Percentiles rank a stretch among this genome's conserved stretches.
phyloP scores from a whole-genome alignment of 129 eudicot species.

The Centrapalus pauciflorus region DNA sequence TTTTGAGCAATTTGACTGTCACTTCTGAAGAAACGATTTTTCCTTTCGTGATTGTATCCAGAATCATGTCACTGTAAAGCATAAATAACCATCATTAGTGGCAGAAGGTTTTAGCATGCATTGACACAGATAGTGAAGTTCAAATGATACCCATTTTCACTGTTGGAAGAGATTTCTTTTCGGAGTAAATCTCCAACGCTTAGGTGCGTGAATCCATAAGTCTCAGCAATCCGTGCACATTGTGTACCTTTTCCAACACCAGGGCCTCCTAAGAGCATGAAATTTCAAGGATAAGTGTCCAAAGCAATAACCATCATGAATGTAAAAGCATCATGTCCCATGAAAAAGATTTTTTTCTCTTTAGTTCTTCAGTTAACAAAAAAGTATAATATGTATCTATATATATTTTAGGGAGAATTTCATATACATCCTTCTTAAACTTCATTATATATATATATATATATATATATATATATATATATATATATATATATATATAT shows the following conservation, averaged over 20 bases:
- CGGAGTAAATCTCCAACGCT: conserved; percentile 91
- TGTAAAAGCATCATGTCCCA: conserved; percentile 9
- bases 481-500: too few species aligned
- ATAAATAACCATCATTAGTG: conserved; percentile 12
- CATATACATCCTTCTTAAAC: too few species aligned
- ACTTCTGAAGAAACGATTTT: conserved; percentile 87
- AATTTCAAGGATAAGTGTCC: conserved; percentile 13
- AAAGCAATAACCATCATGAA: background rate
- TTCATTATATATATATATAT: too few species aligned
- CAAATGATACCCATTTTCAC: conserved; percentile 62
- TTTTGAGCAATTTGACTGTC: conserved; percentile 70
- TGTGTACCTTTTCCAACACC: conserved; percentile 99
- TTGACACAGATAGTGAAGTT: background rate
- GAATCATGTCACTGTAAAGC: conserved; percentile 73
- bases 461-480: too few species aligned
- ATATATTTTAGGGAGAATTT: too few species aligned
- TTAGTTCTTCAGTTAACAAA: background rate
- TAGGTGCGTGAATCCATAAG: conserved; percentile 78
- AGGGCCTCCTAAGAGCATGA: conserved; percentile 71
- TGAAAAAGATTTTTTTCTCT: background rate
- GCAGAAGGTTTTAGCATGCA: background rate
- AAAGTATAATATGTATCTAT: too few species aligned
- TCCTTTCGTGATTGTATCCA: conserved; percentile 71
- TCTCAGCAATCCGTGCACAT: conserved; percentile 63
- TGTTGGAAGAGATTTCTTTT: conserved; percentile 60